Evolutionary conservation across 1,284 basidiomycete species (phyloP).

Genomic region (Puccinia coronata): DNA sequence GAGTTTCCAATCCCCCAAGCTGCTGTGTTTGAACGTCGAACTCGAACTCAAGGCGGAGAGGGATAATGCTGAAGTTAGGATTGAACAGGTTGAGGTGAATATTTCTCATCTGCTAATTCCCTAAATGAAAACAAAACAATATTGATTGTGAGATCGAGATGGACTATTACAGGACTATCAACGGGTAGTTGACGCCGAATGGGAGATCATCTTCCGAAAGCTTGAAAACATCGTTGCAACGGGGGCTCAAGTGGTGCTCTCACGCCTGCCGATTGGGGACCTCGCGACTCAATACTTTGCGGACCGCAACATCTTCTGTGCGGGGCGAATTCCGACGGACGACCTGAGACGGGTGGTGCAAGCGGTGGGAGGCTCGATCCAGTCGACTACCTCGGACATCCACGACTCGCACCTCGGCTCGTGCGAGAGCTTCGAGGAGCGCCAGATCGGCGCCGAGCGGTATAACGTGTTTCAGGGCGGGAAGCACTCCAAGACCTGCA

Average conservation of each 20-base stretch:
- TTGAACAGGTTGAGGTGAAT: slow-evolving; percentile 78
- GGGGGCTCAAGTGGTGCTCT: slow-evolving; percentile 94
- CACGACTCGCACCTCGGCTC: slow-evolving; percentile 76
- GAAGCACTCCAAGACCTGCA: slow-evolving; percentile 94
- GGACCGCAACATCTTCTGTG: slow-evolving; percentile 98
- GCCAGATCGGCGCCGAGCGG: slow-evolving; percentile 93
- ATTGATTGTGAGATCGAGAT: too few species aligned
- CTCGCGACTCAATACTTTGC: slow-evolving; percentile 99
- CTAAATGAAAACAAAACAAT: too few species aligned
- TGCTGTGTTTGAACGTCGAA: slow-evolving; percentile 95
- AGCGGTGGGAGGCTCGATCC: slow-evolving; percentile 90
- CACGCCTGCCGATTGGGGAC: slow-evolving; percentile 97
- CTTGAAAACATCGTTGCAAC: slow-evolving; percentile 94
- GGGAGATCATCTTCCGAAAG: slow-evolving; percentile 99
- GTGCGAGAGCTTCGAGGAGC: slow-evolving; percentile 89
- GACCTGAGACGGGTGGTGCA: slow-evolving; percentile 93
- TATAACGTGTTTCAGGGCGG: slow-evolving; percentile 93
- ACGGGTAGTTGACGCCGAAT: slow-evolving; percentile 98
- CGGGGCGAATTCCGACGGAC: slow-evolving; percentile 85
- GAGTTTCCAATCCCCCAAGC: slow-evolving; percentile 80
- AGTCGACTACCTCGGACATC: slow-evolving; percentile 94
- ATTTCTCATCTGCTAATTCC: background rate
- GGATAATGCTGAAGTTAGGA: slow-evolving; percentile 97
- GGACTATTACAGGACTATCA: slow-evolving; percentile 76
- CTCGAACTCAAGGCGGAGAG: slow-evolving; percentile 99